phyloP scores from a whole-genome alignment of 495 filamentous ascomycete species.

The Neurospora pannonica region DNA sequence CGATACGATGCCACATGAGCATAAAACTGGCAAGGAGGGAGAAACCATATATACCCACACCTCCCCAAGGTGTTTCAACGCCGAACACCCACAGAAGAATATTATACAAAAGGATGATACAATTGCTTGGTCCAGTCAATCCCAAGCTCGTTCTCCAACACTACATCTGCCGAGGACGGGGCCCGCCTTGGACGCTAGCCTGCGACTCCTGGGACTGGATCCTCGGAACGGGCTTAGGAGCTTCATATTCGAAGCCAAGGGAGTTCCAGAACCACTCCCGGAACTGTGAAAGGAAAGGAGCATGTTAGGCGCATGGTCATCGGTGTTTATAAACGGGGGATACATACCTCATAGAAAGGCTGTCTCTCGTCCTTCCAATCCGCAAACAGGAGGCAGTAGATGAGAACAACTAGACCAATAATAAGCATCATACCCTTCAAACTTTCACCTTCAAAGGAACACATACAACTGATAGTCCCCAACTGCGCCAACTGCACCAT shows the following conservation, averaged over 20 bases:
- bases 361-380: conserved; percentile 57
- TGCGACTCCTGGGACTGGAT: background rate
- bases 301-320: background rate
- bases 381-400: conserved; percentile 71
- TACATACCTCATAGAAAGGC: conserved; percentile 54
- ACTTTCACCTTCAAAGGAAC: background rate
- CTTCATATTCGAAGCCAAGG: conserved; percentile 11
- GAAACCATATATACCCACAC: background rate
- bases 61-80: background rate
- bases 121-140: background rate
- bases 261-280: conserved; percentile 14
- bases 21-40: background rate
- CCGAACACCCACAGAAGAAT: background rate
- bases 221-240: background rate
- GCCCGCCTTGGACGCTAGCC: background rate
- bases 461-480: conserved; percentile 58
- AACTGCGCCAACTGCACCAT: conserved; percentile 60
- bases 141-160: background rate
- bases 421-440: conserved; percentile 2
- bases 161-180: background rate
- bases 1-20: background rate
- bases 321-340: too few species aligned
- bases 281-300: conserved; percentile 11
- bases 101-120: background rate
- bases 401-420: conserved; percentile 45